Conservation (phyloP, 106 monocot genomes). For the Triglochin maritima region DNA sequence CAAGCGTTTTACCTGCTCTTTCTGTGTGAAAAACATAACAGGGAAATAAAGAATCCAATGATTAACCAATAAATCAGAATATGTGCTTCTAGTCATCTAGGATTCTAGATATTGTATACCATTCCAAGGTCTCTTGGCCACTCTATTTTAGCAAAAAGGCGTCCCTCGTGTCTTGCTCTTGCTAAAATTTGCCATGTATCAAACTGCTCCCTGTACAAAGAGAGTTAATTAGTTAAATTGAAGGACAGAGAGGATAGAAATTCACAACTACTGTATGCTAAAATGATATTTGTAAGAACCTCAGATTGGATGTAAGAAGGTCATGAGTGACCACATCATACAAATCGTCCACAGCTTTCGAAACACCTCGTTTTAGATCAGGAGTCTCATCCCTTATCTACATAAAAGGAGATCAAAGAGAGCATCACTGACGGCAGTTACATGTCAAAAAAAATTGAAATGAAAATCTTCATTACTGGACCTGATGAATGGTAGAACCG, state of each 20-base stretch:
- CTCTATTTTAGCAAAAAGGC: conserved; percentile 66
- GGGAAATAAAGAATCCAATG: neutral
- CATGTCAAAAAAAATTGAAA: neutral
- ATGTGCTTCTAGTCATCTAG: neutral
- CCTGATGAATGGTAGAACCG: no score
- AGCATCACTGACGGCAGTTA: neutral
- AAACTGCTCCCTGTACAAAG: conserved; percentile 58
- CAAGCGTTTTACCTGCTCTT: conserved; percentile 86
- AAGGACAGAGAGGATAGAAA: neutral
- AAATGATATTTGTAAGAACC: conserved; percentile 22
- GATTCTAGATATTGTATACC: conserved; percentile 25
- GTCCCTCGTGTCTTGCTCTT: conserved; percentile 71
- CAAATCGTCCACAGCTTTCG: conserved; percentile 74
- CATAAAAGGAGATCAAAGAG: conserved; percentile 3
- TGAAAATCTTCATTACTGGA: no score
- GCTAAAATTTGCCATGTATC: conserved; percentile 87
- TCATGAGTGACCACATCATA: conserved; percentile 83
- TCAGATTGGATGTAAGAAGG: conserved; percentile 50
- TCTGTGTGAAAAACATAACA: conserved; percentile 29
- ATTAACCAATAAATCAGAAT: neutral
- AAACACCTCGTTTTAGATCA: conserved; percentile 55
- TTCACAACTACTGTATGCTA: neutral
- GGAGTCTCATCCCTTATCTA: conserved; percentile 70
- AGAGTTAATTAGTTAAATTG: neutral
- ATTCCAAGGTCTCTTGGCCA: conserved; percentile 85